Evolutionary conservation across 805 yeast genomes (phyloP).

Genomic region (Pichia eremophila): DNA sequence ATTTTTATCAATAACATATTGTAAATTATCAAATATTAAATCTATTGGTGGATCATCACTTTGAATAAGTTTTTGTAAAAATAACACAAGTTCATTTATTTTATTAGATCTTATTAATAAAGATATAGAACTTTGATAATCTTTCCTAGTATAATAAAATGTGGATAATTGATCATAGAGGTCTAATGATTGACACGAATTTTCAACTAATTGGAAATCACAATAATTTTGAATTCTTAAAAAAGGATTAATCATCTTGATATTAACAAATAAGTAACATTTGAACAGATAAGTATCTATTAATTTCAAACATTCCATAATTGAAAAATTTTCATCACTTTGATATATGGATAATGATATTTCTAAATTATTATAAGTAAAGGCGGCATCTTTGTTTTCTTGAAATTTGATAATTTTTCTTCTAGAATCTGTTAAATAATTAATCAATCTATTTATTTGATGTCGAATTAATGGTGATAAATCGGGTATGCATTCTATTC

Average conservation of each 20-base stretch:
- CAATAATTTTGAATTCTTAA: conserved; percentile 70
- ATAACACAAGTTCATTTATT: conserved; percentile 17
- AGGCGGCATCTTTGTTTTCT: conserved; percentile 26
- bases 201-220: conserved; percentile 51
- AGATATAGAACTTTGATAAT: conserved; percentile 59
- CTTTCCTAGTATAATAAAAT: conserved; percentile 54
- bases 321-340: conserved; percentile 7
- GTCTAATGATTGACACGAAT: conserved; percentile 36
- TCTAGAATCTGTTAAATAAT: conserved; percentile 44
- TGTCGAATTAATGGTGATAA: background rate
- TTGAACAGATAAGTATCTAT: conserved; percentile 75
- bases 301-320: conserved; percentile 28
- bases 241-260: conserved; percentile 73
- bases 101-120: conserved; percentile 35
- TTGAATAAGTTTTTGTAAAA: conserved; percentile 42
- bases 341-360: conserved; percentile 33
- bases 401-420: conserved; percentile 36
- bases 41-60: conserved; percentile 34
- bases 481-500: background rate
- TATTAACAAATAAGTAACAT: conserved; percentile 60
- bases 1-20: conserved; percentile 38
- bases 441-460: conserved; percentile 29
- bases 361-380: conserved; percentile 38
- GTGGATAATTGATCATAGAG: conserved; percentile 65
- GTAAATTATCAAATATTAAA: conserved; percentile 47